These are phyloP conservation scores for Cornus florida DNA, from an alignment of 148 eudicot genomes.

Conservation along the genomic window DNA sequence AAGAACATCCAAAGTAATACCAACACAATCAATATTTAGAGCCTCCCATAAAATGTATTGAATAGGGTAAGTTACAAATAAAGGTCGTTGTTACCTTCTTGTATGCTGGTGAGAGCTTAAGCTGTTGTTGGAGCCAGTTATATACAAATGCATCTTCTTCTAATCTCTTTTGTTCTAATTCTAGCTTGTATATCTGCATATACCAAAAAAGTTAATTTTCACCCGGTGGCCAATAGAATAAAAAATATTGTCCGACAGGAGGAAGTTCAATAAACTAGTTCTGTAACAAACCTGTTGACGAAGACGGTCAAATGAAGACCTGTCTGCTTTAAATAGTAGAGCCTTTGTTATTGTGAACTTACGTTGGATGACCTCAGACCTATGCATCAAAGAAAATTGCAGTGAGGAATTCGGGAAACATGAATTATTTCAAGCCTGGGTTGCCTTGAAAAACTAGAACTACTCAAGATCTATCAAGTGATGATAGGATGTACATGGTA, in stretches of 20 bases:
- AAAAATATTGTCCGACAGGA: not conserved
- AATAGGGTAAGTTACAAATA: not conserved
- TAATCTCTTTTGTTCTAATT: slow-evolving; percentile 71
- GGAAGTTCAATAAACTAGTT: not conserved
- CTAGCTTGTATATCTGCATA: slow-evolving; percentile 64
- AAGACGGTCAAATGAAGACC: slow-evolving; percentile 72
- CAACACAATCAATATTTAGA: not conserved
- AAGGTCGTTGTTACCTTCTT: slow-evolving; percentile 47
- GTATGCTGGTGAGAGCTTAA: slow-evolving; percentile 75
- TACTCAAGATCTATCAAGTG: not conserved
- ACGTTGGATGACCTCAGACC: slow-evolving; percentile 60
- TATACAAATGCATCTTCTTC: slow-evolving; percentile 79
- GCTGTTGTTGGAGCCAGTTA: slow-evolving; percentile 81
- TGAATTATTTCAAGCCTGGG: not conserved
- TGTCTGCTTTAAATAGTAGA: slow-evolving; percentile 61
- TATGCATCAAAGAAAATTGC: slow-evolving; percentile 8
- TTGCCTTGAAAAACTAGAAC: not conserved
- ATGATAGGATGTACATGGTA: not conserved
- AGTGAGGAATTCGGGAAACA: not conserved
- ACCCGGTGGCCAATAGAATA: not conserved
- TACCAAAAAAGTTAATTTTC: slow-evolving; percentile 9
- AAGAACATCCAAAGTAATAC: not conserved
- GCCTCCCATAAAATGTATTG: not conserved
- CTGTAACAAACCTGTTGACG: slow-evolving; percentile 54
- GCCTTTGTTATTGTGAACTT: slow-evolving; percentile 72